Evolutionary conservation across 2,329 filamentous ascomycete genomes (phyloP).

Genomic region (Aureobasidium leucospermi): DNA sequence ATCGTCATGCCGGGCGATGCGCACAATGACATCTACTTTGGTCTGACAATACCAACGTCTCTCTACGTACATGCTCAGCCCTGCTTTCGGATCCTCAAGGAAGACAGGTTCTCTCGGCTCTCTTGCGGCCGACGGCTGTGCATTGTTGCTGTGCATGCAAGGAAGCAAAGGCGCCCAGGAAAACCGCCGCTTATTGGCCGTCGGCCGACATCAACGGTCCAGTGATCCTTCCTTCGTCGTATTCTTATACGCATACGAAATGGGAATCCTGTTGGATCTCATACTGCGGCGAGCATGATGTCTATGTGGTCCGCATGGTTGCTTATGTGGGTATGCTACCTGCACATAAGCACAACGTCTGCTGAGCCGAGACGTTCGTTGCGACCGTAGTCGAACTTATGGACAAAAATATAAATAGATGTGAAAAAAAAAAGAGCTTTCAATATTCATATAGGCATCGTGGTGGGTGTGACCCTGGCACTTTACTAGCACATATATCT

Average conservation of each 20-base stretch:
- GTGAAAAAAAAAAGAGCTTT: no score
- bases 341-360: no score
- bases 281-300: no score
- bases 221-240: neutral
- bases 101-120: neutral
- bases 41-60: neutral
- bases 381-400: no score
- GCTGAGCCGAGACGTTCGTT: no score
- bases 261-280: neutral
- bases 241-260: neutral
- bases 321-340: no score
- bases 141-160: neutral
- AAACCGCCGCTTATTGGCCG: conserved; percentile 9
- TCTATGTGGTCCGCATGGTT: no score
- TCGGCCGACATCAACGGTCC: conserved; percentile 1
- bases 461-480: no score
- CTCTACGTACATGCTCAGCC: conserved; percentile 1
- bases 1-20: neutral
- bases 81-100: neutral
- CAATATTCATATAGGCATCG: no score
- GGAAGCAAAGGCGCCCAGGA: neutral
- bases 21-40: neutral
- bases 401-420: no score
- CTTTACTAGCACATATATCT: no score
- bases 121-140: conserved; percentile 4